Base-by-base conservation (phyloP, 2,329 filamentous ascomycete species). In the Cladosporium sp. region DNA sequence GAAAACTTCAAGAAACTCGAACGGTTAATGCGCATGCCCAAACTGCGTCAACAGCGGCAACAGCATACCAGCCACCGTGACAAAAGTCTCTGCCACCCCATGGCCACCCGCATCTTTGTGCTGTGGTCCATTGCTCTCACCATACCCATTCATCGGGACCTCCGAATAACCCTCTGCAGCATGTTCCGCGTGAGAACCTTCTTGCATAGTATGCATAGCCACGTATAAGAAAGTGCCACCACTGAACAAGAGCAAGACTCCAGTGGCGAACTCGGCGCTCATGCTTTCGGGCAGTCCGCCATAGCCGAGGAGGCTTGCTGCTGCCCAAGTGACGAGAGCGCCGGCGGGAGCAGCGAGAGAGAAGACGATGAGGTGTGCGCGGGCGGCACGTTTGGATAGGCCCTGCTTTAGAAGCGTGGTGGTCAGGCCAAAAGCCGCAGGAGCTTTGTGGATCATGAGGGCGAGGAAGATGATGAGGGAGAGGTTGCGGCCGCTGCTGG, bases 161-260 rank as follows among this genome's bases (percentile, higher is more conserved):
- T 62, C 63, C 4, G 62, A 58, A 55, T 66, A 67, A 1, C 64
- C 65, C 37, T 65, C 64, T 57, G 32, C 59, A 19, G 40, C 19
- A 12, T 64, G 64, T 42, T 6, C 76, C 66, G 67, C 83, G 84
- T 52, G 84, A 80, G 71, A 64, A 45, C 62, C 65, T 19, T 96
- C 92, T 70, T 95, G 90, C 91, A 97, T 96, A 0, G 92, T 91
- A 70, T 99, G 94, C 92, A 97, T 97, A 1, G 94, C 94, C 42
- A 99, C 94, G 69, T 97, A 97, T 88, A 99, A 75, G 70, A 99
- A 99, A 0, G 94, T 99, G 15, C 94, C 94, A 0, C 89, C 94
- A 0, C 91, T 96, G 71, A 99, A 99, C n/a, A 97, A 78, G 8
- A 99, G 77, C 42, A 97, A 77, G 80, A 96, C 90, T 22, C 94